Conservation (phyloP, 2,329 filamentous ascomycete genomes). For the Talaromyces sp. region DNA sequence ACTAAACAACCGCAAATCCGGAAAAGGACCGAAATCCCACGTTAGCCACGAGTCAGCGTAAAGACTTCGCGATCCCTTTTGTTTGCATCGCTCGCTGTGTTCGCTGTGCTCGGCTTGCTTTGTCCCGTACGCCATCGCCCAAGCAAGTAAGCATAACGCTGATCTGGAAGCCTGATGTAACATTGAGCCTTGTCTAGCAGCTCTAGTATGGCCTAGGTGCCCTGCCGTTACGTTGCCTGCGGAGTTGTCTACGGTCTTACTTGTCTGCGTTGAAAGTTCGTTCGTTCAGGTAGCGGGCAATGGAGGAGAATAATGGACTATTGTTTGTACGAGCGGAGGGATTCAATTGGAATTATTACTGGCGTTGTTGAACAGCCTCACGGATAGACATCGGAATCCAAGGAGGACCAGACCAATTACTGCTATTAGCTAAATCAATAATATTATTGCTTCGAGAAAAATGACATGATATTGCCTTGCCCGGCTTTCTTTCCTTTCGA, state of each 20-base stretch:
- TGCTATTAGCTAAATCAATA: background rate
- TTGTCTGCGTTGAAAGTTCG: background rate
- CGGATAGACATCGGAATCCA: background rate
- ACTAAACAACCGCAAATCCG: background rate
- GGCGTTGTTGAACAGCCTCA: background rate
- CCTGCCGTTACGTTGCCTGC: background rate
- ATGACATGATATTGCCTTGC: slow-evolving; percentile 79
- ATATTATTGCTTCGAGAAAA: slow-evolving; percentile 64
- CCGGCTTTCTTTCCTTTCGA: slow-evolving; percentile 55
- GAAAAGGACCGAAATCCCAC: background rate
- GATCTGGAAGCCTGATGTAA: slow-evolving; percentile 6
- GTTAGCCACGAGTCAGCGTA: background rate
- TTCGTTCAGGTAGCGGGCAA: background rate
- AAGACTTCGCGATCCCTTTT: background rate
- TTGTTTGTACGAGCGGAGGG: background rate
- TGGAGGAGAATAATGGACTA: background rate
- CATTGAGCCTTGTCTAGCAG: background rate
- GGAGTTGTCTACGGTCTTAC: background rate
- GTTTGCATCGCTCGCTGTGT: background rate
- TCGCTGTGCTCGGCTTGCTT: background rate
- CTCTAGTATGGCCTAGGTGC: background rate
- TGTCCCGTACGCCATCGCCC: background rate
- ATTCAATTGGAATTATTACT: background rate
- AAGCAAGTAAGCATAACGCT: background rate
- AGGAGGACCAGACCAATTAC: background rate